Evolutionary conservation across 106 monocot species (phyloP).

Genomic region (Dendrobium huoshanense): DNA sequence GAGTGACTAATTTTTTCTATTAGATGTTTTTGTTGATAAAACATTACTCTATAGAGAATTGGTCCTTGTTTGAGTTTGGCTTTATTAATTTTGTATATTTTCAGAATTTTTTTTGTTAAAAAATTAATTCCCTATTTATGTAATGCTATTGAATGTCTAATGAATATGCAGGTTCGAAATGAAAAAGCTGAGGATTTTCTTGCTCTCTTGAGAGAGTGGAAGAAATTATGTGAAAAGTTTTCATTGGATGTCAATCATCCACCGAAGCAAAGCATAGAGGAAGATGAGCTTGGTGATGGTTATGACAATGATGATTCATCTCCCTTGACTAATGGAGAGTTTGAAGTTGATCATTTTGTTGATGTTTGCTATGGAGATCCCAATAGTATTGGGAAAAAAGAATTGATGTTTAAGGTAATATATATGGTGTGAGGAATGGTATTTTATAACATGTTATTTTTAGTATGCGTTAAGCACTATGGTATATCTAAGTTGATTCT

Average conservation of each 20-base stretch:
- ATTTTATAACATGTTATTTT: too few species aligned
- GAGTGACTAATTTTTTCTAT: too few species aligned
- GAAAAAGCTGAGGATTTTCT: conserved; percentile 84
- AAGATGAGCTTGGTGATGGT: conserved; percentile 29
- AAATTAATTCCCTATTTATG: background rate
- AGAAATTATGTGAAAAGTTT: conserved; percentile 39
- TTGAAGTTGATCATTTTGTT: conserved; percentile 61
- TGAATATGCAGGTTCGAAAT: conserved; percentile 61
- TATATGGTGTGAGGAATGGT: background rate
- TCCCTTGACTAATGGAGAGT: conserved; percentile 27
- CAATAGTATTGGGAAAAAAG: conserved; percentile 22
- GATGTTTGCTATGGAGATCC: conserved; percentile 82
- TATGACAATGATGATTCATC: conserved; percentile 8
- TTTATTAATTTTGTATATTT: too few species aligned
- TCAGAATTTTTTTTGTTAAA: too few species aligned
- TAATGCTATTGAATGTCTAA: background rate
- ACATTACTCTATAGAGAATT: too few species aligned
- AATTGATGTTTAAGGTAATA: conserved; percentile 69
- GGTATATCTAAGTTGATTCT: background rate
- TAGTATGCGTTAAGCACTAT: background rate
- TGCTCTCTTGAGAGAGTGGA: conserved; percentile 61
- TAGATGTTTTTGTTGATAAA: too few species aligned
- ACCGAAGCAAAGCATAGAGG: background rate
- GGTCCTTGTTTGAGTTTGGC: too few species aligned
- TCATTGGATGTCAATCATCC: conserved; percentile 7